Conservation (phyloP, 176 grass and related monocot genomes). For the Thinopyrum elongatum region DNA sequence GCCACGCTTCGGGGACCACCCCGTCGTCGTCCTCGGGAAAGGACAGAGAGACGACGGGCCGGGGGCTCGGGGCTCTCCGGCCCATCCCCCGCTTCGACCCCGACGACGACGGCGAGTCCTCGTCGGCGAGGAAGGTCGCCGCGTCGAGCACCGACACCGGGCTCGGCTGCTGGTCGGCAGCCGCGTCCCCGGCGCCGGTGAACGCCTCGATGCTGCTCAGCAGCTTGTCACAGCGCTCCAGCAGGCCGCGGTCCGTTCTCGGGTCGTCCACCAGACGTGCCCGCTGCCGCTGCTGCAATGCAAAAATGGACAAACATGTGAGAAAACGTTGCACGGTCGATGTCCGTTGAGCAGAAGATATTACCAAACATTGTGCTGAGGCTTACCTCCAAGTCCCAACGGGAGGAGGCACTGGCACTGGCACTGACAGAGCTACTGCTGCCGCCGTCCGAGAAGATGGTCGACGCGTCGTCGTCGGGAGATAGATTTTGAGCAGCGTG, state of each 20-base stretch:
- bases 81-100: conserved; percentile 49
- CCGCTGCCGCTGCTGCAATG: neutral
- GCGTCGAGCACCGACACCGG: conserved; percentile 91
- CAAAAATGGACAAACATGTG: neutral
- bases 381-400: conserved; percentile 58
- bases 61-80: neutral
- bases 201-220: conserved; percentile 81
- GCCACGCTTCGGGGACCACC: neutral
- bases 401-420: conserved; percentile 36
- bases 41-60: neutral
- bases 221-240: conserved; percentile 82
- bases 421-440: conserved; percentile 39
- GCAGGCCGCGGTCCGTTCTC: conserved; percentile 37
- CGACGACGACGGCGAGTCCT: conserved; percentile 70
- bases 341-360: neutral
- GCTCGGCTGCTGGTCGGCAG: conserved; percentile 62
- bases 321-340: neutral
- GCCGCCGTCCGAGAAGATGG: conserved; percentile 59
- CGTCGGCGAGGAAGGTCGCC: conserved; percentile 63
- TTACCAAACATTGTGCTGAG: neutral
- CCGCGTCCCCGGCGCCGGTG: conserved; percentile 41
- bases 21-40: conserved; percentile 34
- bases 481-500: neutral
- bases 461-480: conserved; percentile 57
- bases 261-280: neutral